Conservation (phyloP, 2,329 filamentous ascomycete genomes). For the Cordyceps javanica region DNA sequence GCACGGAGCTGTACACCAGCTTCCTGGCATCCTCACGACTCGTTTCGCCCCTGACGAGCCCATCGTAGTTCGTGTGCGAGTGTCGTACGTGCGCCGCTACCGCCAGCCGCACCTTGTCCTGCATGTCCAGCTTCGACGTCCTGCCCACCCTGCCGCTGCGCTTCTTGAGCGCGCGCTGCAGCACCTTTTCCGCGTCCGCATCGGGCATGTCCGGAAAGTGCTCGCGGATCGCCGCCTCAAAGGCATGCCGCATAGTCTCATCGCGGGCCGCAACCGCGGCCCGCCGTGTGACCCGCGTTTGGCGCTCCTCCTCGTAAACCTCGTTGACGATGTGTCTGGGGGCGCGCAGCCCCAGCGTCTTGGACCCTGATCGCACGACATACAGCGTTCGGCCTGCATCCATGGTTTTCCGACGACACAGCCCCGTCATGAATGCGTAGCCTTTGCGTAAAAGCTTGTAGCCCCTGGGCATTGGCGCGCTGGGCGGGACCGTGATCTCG, state of each 20-base stretch:
- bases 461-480: conserved; percentile 28
- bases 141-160: conserved; percentile 41
- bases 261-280: conserved; percentile 29
- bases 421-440: conserved; percentile 34
- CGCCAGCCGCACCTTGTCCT: conserved; percentile 37
- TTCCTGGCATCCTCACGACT: conserved; percentile 12
- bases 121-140: conserved; percentile 30
- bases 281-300: conserved; percentile 27
- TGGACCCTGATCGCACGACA: conserved; percentile 25
- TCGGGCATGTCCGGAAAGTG: conserved; percentile 37
- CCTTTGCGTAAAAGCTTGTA: conserved; percentile 38
- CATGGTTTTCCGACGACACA: conserved; percentile 33
- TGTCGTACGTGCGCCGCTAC: conserved; percentile 46
- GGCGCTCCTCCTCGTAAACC: conserved; percentile 24
- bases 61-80: conserved; percentile 40
- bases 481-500: conserved; percentile 20
- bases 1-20: conserved; percentile 7
- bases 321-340: conserved; percentile 25
- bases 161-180: conserved; percentile 39
- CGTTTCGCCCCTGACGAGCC: conserved; percentile 22
- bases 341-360: conserved; percentile 32
- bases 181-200: conserved; percentile 25
- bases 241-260: conserved; percentile 23
- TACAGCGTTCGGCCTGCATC: conserved; percentile 28
- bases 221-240: conserved; percentile 28